These are phyloP conservation scores for Thozetella sp. DNA, from an alignment of 495 filamentous ascomycete genomes.

Conservation along the genomic window DNA sequence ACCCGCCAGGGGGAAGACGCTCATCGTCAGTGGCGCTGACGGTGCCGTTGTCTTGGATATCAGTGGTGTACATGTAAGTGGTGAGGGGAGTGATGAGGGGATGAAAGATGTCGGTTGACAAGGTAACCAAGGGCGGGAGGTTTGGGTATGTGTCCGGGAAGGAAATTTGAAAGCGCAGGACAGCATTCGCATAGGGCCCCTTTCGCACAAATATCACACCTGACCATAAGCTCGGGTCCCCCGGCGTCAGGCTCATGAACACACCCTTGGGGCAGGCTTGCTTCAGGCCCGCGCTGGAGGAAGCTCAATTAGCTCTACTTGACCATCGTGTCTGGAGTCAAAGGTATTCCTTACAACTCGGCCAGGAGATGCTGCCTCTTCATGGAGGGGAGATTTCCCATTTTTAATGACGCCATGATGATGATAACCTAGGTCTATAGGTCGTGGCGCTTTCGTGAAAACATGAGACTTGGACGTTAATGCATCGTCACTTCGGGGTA, in stretches of 20 bases:
- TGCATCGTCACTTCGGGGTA: neutral
- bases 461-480: constrained; percentile 12
- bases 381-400: constrained; percentile 29
- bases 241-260: constrained; percentile 82
- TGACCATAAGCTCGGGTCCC: constrained; percentile 79
- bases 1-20: constrained; percentile 81
- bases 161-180: constrained; percentile 86
- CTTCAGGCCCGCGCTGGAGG: constrained; percentile 74
- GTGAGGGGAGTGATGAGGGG: constrained; percentile 88
- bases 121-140: constrained; percentile 80
- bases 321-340: neutral
- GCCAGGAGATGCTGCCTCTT: constrained; percentile 68
- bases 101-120: constrained; percentile 91
- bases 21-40: constrained; percentile 82
- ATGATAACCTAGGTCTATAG: neutral
- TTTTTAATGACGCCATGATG: constrained; percentile 18
- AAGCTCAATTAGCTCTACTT: constrained; percentile 10
- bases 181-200: constrained; percentile 85
- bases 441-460: neutral
- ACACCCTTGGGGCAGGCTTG: constrained; percentile 80
- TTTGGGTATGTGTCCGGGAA: constrained; percentile 83
- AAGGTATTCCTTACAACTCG: constrained; percentile 65
- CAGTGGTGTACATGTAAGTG: constrained; percentile 85
- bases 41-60: constrained; percentile 67
- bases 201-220: constrained; percentile 90